Evolutionary conservation across 2,329 filamentous ascomycete species (phyloP), one percentile per base, ranked within the genome.

Genomic region (Phoma herbarum): DNA sequence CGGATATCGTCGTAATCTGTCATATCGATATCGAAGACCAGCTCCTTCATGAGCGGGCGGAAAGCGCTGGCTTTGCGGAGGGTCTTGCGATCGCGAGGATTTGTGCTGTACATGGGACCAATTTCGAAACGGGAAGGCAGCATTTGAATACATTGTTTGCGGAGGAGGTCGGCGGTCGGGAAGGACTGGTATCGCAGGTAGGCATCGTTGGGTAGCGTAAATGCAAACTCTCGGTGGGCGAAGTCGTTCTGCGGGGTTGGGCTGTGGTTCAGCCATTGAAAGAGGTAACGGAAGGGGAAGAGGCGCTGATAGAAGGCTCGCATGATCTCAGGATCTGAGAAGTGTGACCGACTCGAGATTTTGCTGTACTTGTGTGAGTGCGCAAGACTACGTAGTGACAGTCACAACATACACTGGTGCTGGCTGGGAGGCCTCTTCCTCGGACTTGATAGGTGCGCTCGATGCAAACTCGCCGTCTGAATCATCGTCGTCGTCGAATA

Each of bases 21-120:
- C 86, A 99, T 86, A 85, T 99, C 95, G 71, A 99, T 98, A 89
- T 99, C 95, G 78, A 99, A 98, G 69, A 97, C 97, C 37, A 99
- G 82, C 77, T 99, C 95, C 77, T 99, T 99, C 55, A 91, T 86
- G 29, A 97, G 78, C 0, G 95, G 94, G 63, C 89, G 90, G 80
- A 99, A 97, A 9, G 91, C 87, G 46, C 87, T 87, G 33, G 89
- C 86, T 77, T 93, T 94, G 52, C 90, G 88, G 31, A 98, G 79
- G 0, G 89, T 89, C 80, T 98, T 99, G 71, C 94, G 89, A 70
- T 99, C 95, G 68, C 93, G 90, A 0, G 95, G 95, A 75, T 98
- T 97, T 45, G 93, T 90, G 51, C 86, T 92, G 80, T 99, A 99
- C 47, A 97, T 90, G n/a, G 95, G 95, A 0, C 95, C 95, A 70